phyloP scores from a whole-genome alignment of 106 monocot genomes.

The Platanthera guangdongensis region DNA sequence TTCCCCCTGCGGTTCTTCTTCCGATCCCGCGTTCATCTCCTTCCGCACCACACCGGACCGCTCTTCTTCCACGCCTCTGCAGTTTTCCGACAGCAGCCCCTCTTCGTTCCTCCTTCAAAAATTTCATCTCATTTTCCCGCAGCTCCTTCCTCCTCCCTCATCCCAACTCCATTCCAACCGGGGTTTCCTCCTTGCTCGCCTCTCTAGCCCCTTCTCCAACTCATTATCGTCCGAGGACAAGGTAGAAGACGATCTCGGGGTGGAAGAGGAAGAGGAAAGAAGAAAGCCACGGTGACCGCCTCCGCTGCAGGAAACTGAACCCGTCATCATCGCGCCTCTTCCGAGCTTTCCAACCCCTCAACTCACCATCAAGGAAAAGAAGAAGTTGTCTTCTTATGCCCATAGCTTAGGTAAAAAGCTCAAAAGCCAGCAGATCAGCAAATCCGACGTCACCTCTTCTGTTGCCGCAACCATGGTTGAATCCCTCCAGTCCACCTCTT shows the following conservation, averaged over 20 bases:
- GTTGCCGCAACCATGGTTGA: conserved; percentile 68
- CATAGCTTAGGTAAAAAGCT: conserved; percentile 93
- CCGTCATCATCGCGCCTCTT: background rate
- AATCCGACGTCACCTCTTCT: conserved; percentile 73
- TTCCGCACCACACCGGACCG: too few relatives aligned
- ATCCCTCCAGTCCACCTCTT: conserved; percentile 75
- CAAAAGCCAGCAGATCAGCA: conserved; percentile 86
- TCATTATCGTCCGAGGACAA: background rate
- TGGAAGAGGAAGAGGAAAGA: conserved; percentile 3
- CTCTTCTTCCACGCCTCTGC: background rate
- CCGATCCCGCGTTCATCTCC: too few relatives aligned
- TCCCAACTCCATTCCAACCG: background rate
- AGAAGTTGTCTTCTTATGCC: conserved; percentile 84
- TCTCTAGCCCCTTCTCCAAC: background rate
- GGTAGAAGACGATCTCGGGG: background rate
- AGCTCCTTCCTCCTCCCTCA: background rate
- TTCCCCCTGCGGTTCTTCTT: too few relatives aligned
- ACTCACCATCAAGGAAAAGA: conserved; percentile 85
- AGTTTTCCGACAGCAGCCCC: background rate
- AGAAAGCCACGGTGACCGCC: background rate
- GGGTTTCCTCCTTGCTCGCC: background rate
- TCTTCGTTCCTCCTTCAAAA: background rate
- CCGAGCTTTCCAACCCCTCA: conserved; percentile 27
- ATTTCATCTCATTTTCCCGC: background rate
- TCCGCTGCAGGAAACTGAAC: background rate